Evolutionary conservation across 148 eudicot genomes (phyloP).

Genomic region (Camellia granthamiana): DNA sequence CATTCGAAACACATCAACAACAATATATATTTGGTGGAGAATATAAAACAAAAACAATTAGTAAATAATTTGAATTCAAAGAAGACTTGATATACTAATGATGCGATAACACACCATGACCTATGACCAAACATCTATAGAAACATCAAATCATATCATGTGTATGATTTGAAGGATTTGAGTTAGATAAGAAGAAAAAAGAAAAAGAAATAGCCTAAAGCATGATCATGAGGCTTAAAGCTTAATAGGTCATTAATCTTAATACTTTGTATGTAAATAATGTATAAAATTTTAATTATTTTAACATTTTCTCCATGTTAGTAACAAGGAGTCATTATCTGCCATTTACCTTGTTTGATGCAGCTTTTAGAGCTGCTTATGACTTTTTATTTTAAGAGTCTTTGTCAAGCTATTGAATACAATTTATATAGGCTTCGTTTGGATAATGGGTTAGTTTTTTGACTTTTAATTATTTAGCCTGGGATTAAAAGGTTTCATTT

Average conservation of each 20-base stretch:
- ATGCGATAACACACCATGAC: neutral
- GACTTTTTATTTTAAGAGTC: no score
- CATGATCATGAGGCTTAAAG: neutral
- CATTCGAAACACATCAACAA: no score
- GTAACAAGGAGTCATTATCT: no score
- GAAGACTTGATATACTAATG: neutral
- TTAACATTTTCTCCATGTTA: no score
- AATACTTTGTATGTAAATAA: neutral
- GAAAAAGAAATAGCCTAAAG: neutral
- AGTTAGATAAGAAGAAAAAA: neutral
- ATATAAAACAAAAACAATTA: neutral
- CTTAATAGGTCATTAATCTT: neutral
- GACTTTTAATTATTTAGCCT: no score
- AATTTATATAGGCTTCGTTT: no score
- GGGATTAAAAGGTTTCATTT: no score
- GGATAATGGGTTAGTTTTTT: no score
- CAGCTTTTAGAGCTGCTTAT: no score
- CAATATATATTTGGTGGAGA: neutral
- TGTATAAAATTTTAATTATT: no score
- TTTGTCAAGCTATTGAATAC: no score
- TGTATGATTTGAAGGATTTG: conserved; percentile 8
- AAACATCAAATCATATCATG: conserved; percentile 15
- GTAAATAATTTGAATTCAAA: neutral
- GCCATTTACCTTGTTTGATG: no score
- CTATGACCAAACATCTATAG: neutral